Evolutionary conservation across 2,329 filamentous ascomycete species (phyloP).

Genomic region (Fusarium secorum): DNA sequence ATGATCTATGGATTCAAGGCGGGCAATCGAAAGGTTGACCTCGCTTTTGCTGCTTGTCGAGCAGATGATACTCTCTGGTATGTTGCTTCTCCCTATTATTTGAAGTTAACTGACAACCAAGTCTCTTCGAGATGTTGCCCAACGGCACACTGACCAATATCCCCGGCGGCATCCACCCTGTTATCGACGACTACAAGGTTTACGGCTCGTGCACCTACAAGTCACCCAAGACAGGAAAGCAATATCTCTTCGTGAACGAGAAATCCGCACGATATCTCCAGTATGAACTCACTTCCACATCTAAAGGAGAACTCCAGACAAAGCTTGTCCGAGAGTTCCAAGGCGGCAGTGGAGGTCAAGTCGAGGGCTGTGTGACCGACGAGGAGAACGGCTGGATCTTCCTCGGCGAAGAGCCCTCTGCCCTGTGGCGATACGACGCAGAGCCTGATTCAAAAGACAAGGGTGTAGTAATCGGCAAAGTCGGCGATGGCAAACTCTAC

Average conservation of each 20-base stretch:
- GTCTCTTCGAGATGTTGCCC: conserved; percentile 58
- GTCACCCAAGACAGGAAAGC: conserved; percentile 55
- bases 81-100: background rate
- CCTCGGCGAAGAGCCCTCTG: conserved; percentile 60
- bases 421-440: conserved; percentile 61
- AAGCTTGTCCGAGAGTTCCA: conserved; percentile 60
- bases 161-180: conserved; percentile 56
- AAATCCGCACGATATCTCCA: conserved; percentile 63
- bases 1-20: conserved; percentile 59
- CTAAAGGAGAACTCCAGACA: conserved; percentile 53
- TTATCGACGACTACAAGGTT: conserved; percentile 54
- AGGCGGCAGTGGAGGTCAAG: conserved; percentile 60
- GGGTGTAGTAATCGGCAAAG: conserved; percentile 49
- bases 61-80: conserved; percentile 62
- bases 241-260: conserved; percentile 63
- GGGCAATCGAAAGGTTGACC: conserved; percentile 54
- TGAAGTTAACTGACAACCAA: conserved; percentile 35
- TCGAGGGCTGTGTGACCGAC: conserved; percentile 62
- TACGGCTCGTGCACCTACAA: conserved; percentile 63
- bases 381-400: conserved; percentile 60
- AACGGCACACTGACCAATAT: conserved; percentile 55
- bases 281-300: conserved; percentile 55
- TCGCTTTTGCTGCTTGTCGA: conserved; percentile 60
- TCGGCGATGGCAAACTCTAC: conserved; percentile 57
- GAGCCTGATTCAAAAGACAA: conserved; percentile 54